A percentile compares a stretch with the other conserved stretches of the same genome.
Conservation (phyloP, 1,284 basidiomycete species). For the Coniophora puteana region DNA sequence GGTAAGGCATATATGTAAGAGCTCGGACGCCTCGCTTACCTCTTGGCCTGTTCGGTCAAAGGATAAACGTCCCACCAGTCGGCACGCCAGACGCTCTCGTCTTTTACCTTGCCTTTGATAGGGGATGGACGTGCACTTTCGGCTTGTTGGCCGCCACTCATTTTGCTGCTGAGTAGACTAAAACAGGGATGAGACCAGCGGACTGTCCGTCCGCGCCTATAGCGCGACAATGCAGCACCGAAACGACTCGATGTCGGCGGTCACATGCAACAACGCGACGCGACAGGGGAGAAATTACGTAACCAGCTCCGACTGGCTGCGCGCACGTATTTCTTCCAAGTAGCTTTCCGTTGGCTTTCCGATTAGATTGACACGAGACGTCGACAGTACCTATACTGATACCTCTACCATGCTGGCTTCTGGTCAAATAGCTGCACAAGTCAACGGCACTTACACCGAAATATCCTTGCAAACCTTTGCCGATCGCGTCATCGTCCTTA, state of each 20-base stretch:
- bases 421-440: constrained; percentile 36
- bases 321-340: no score
- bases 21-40: constrained; percentile 39
- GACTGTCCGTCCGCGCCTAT: no score
- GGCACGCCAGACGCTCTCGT: constrained; percentile 48
- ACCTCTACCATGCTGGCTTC: constrained; percentile 19
- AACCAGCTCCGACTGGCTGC: no score
- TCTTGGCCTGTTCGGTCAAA: constrained; percentile 50
- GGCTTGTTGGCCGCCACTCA: no score
- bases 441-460: constrained; percentile 66
- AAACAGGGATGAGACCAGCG: no score
- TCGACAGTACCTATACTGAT: not conserved
- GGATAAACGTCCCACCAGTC: constrained; percentile 74
- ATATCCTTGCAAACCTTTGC: constrained; percentile 74
- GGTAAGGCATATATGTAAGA: constrained; percentile 2
- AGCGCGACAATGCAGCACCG: no score
- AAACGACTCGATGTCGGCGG: no score
- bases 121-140: constrained; percentile 34
- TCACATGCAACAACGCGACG: no score
- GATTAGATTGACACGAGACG: no score
- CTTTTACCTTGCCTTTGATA: constrained; percentile 55
- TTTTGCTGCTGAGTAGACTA: no score
- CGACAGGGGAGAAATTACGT: no score
- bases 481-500: constrained; percentile 76
- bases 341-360: no score